Percentiles rank a stretch among this genome's conserved stretches.
Evolutionary conservation across 768 basidiomycete species (phyloP).

Genomic region (Xerocomus potaroensis): DNA sequence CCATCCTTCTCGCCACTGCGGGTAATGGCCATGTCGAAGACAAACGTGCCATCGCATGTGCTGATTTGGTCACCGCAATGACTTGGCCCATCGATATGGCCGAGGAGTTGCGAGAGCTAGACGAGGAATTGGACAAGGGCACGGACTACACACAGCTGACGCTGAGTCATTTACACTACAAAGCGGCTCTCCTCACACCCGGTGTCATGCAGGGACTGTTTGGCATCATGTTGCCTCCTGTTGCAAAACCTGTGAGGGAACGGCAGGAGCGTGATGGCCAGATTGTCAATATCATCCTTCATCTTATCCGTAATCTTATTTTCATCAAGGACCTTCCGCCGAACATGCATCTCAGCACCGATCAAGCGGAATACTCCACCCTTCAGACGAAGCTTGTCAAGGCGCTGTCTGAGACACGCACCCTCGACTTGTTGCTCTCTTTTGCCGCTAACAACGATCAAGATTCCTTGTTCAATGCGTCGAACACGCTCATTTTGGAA

Average conservation of each 20-base stretch:
- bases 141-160: slow-evolving; percentile 87
- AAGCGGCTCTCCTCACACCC: slow-evolving; percentile 62
- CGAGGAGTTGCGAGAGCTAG: slow-evolving; percentile 88
- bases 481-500: slow-evolving; percentile 89
- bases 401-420: slow-evolving; percentile 64
- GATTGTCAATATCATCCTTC: slow-evolving; percentile 81
- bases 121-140: slow-evolving; percentile 71
- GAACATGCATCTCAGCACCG: slow-evolving; percentile 66
- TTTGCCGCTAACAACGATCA: slow-evolving; percentile 74
- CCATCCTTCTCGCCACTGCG: slow-evolving; percentile 78
- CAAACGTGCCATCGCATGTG: slow-evolving; percentile 75
- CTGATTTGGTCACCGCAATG: slow-evolving; percentile 92
- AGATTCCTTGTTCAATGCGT: slow-evolving; percentile 77
- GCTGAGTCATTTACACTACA: slow-evolving; percentile 83
- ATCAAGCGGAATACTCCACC: slow-evolving; percentile 72
- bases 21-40: slow-evolving; percentile 76
- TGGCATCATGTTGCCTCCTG: slow-evolving; percentile 69
- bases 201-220: slow-evolving; percentile 70
- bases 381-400: slow-evolving; percentile 77
- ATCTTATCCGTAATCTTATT: slow-evolving; percentile 89
- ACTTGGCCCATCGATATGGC: slow-evolving; percentile 99
- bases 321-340: slow-evolving; percentile 86
- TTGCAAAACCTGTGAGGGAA: slow-evolving; percentile 67
- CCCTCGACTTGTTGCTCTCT: slow-evolving; percentile 76
- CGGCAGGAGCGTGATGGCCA: slow-evolving; percentile 78